Base-by-base conservation (phyloP, 2,329 filamentous ascomycete genomes). In the Hymenoscyphus fraxineus region DNA sequence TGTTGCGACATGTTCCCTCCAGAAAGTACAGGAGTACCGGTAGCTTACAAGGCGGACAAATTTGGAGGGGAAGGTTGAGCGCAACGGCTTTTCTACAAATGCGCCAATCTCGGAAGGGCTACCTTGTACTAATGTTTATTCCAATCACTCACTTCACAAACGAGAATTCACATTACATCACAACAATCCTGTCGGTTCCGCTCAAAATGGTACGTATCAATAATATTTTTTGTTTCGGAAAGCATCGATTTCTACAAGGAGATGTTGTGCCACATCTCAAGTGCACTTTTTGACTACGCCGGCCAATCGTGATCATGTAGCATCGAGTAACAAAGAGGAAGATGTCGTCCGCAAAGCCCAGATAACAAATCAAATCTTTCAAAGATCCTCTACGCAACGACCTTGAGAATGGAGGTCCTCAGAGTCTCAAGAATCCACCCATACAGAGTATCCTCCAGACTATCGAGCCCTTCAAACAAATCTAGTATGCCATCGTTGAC, bases 281-380 rank as follows among this genome's bases (percentile, higher is more conserved):
- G 65, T 71, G 66, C 71, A 70, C 70, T 72, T 74, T 74, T 73
- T 73, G 72, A 73, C 73, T 71, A 73, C 73, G 73, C 72, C 72
- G 71, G 73, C 69, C 73, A 74, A 71, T 68, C 66, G 70, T 72
- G 70, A 70, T 71, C 66, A 71, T 68, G 65, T 69, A 74, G 70
- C 62, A 74, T 71, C 66, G 68, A 71, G 62, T 63, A 62, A 72
- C 64, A 72, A 35, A 73, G 68, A 64, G 66, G 64, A 69, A 73
- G 64, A 71, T 68, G 67, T 66, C 64, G 62, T 67, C 70, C 65
- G 68, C 71, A 71, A 70, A 69, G 67, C 70, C 69, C 59, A 61
- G 65, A 62, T 73, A 65, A 73, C 63, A 71, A 73, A 74, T 74
- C 72, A 77, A 79, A 80, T 77, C 77, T 80, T 77, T 79, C 79